Evolutionary conservation across 768 basidiomycete genomes (phyloP).

Genomic region (Mycena metata): DNA sequence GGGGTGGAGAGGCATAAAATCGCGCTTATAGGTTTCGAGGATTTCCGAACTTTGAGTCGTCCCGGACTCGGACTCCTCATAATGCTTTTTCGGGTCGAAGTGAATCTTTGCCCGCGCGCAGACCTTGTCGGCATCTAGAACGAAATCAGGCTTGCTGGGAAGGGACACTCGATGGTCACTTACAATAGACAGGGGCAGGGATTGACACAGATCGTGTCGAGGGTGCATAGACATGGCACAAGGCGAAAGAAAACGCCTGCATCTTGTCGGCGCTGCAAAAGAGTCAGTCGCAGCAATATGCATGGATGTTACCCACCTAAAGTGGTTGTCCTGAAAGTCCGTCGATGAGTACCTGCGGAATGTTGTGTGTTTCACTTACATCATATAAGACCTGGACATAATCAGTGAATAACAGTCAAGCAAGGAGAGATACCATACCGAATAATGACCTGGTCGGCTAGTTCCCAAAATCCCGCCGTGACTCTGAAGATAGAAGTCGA

Average conservation of each 20-base stretch:
- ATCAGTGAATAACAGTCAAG: too few relatives aligned
- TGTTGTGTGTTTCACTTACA: too few relatives aligned
- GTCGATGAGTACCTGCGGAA: too few relatives aligned
- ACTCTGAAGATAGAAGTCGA: slow-evolving; percentile 68
- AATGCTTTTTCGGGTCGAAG: slow-evolving; percentile 74
- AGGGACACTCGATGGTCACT: neutral
- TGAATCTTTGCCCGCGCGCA: slow-evolving; percentile 87
- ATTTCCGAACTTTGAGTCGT: slow-evolving; percentile 50
- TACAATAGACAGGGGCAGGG: slow-evolving; percentile 30
- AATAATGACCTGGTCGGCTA: too few relatives aligned
- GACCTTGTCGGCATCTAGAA: slow-evolving; percentile 68
- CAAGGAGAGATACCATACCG: too few relatives aligned
- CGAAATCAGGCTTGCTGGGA: neutral
- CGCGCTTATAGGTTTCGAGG: slow-evolving; percentile 62
- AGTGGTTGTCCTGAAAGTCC: too few relatives aligned
- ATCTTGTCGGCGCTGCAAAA: slow-evolving; percentile 69
- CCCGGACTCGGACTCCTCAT: slow-evolving; percentile 69
- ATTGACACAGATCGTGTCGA: slow-evolving; percentile 34
- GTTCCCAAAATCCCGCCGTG: slow-evolving; percentile 63
- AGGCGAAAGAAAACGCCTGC: slow-evolving; percentile 76
- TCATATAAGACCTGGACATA: too few relatives aligned
- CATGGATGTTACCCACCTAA: too few relatives aligned
- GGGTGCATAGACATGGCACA: slow-evolving; percentile 62
- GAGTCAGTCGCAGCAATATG: too few relatives aligned
- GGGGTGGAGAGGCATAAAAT: slow-evolving; percentile 69